Conservation (phyloP, 2,329 filamentous ascomycete species). For the Sarocladiaceae sp. region DNA sequence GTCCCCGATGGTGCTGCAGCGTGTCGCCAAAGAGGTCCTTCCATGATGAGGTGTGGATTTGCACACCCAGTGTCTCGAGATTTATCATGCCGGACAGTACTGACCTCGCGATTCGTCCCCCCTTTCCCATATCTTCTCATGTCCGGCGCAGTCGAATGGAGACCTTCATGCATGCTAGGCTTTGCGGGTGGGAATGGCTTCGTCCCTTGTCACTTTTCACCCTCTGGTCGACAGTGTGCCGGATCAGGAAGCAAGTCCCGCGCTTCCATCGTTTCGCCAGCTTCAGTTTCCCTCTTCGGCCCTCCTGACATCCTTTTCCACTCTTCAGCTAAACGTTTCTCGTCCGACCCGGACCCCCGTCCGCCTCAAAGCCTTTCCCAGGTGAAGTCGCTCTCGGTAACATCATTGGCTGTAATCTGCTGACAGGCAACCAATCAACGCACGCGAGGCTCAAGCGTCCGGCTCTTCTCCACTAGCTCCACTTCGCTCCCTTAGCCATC, state of each 20-base stretch:
- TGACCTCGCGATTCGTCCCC: not conserved
- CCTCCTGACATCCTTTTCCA: not conserved
- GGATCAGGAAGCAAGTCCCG: not conserved
- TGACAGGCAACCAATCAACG: not conserved
- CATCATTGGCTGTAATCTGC: not conserved
- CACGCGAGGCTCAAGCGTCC: conserved; percentile 1
- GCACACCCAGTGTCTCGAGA: not conserved
- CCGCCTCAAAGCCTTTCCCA: not conserved
- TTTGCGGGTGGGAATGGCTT: not conserved
- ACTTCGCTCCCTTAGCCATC: no score
- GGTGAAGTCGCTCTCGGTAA: not conserved
- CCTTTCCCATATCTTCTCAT: not conserved
- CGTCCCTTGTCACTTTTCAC: not conserved
- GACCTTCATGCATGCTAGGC: conserved; percentile 2
- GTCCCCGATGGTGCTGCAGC: not conserved
- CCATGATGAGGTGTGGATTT: no score
- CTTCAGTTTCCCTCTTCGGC: not conserved
- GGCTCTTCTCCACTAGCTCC: not conserved
- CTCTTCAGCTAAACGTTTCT: not conserved
- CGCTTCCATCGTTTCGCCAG: conserved; percentile 3
- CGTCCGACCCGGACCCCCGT: not conserved
- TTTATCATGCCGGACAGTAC: not conserved
- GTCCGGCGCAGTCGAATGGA: not conserved
- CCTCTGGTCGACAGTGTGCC: not conserved
- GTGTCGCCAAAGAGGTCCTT: no score